Base-by-base conservation (phyloP, 2,329 filamentous ascomycete species). In the Lecanoromycetidae sp. region DNA sequence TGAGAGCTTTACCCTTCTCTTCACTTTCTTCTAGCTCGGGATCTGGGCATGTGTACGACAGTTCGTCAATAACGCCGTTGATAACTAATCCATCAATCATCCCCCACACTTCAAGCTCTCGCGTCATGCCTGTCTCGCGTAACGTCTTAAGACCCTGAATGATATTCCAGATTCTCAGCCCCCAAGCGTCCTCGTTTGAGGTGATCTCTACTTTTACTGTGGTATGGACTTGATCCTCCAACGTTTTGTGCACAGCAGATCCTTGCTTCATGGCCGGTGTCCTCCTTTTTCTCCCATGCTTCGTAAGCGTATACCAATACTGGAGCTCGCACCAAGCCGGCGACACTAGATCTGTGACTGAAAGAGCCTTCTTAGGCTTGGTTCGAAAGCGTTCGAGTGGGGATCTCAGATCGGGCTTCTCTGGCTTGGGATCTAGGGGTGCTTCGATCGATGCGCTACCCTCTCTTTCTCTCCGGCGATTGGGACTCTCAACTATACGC, bases 291-390 rank as follows among this genome's bases (percentile, higher is more conserved):
- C 76, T 77, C 1, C 90, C 91, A 58, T 82, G 77, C 46, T 77
- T 80, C 3, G 80, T 84, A 46, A 98, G 72, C 0, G 79, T 85
- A 65, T 93, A 95, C 71, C 80, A 87, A 58, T 94, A 93, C 62
- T 96, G 88, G 50, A 96, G 64, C 64, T 98, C 90, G 62, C 91
- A 98, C 91, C 91, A 98, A 6, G 88, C 82, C 2, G 88, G 88
- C 1, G 86, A 83, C 0, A 88, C 79, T 20, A 96, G 67, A 62
- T 98, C 91, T 2, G 85, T 87, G 1, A 96, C 91, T 0, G 84
- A 87, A 6, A 96, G 72, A 0, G 84, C 79, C 60, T 86, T 90
- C 58, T 74, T 81, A 0, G 86, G 86, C 47, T 75, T 80, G 1
- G 78, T 79, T 30, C 88, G 81, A 57, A 94, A 94, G 27, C 83